Base-by-base conservation (phyloP, 192 early-diverging fungal genomes). In the Coemansia sp. region DNA sequence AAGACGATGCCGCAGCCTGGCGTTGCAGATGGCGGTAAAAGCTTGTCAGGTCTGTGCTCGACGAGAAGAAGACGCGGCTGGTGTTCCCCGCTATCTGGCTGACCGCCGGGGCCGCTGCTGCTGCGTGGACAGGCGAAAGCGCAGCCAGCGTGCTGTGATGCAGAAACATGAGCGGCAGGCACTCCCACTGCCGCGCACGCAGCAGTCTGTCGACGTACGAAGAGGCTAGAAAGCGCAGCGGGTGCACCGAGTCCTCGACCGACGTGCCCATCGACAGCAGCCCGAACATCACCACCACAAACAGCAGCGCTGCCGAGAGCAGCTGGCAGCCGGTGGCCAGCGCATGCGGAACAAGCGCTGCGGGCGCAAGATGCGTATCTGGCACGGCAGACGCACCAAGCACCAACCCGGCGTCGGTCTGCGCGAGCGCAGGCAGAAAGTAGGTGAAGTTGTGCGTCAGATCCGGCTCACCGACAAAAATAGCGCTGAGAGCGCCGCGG, bases 381-480 rank as follows among this genome's bases (percentile, higher is more conserved):
- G 51, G 33, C 51, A 28, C 8, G 22, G 31, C 56, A 10, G 56
- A 38, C 11, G 11, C 36, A 38, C 16, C 2, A 14, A 11, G 42
- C 42, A 45, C 11, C 52, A 28, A 8, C 1, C 2, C 56, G 7
- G 10, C 56, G 16, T 10, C 33, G 20, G 33, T 18, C 33, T 17
- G 33, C 38, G 33, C 56, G 17, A 73, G 64, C n/a, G 68, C 68
- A 3, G 77, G 77, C 33, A 80, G 62, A 64, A 80, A 80, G 61
- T 80, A 75, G 11, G 66, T 72, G 22, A 71, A 72, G 63, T 52
- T 64, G 45, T 74, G 69, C 20, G 77, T 80, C 59, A 80, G 38
- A 16, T 68, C 77, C 0, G 77, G 77, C 63, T 75, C 77, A 11
- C 77, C 77, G 30, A 80, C 72, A 57, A 80, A 80, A 11, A 80